Evolutionary conservation across 2,329 filamentous ascomycete genomes (phyloP).

Genomic region (Neofusicoccum laricinum): DNA sequence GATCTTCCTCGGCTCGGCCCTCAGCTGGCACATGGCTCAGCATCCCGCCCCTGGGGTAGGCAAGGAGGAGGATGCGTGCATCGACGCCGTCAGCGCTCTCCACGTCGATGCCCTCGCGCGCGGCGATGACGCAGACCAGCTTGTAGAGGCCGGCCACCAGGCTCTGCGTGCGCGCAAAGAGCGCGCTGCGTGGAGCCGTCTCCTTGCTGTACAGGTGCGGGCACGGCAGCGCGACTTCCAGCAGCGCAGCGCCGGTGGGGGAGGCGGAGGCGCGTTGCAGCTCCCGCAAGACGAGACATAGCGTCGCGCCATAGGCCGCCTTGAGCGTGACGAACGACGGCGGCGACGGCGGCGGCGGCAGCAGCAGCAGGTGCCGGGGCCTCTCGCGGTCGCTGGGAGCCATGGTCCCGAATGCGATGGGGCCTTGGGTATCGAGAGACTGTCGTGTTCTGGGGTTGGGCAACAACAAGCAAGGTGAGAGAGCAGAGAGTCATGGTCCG

Average conservation of each 20-base stretch:
- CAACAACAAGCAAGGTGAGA: neutral
- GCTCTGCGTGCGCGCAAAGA: slow-evolving; percentile 69
- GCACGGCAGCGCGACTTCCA: slow-evolving; percentile 62
- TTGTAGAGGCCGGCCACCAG: slow-evolving; percentile 76
- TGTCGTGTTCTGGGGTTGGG: neutral
- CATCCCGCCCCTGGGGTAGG: slow-evolving; percentile 49
- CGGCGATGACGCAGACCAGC: slow-evolving; percentile 70
- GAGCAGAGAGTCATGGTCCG: neutral
- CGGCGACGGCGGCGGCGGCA: slow-evolving; percentile 43
- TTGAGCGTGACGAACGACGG: slow-evolving; percentile 41
- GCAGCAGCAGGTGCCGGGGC: slow-evolving; percentile 36
- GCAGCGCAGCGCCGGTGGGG: slow-evolving; percentile 36
- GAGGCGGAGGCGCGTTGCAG: slow-evolving; percentile 30
- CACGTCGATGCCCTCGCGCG: slow-evolving; percentile 60
- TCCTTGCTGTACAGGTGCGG: slow-evolving; percentile 57
- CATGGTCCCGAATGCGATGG: neutral
- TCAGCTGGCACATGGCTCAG: slow-evolving; percentile 21
- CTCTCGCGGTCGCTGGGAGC: slow-evolving; percentile 14
- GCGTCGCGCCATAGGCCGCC: slow-evolving; percentile 41
- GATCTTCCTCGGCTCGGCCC: slow-evolving; percentile 28
- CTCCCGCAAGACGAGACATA: slow-evolving; percentile 42
- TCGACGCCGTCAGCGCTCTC: slow-evolving; percentile 71
- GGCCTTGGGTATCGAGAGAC: neutral
- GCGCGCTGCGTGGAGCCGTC: slow-evolving; percentile 50
- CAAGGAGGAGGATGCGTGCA: slow-evolving; percentile 69